These are phyloP conservation scores for Metahyphopichia silvanorum DNA, from an alignment of 805 yeast genomes.

Conservation along the genomic window DNA sequence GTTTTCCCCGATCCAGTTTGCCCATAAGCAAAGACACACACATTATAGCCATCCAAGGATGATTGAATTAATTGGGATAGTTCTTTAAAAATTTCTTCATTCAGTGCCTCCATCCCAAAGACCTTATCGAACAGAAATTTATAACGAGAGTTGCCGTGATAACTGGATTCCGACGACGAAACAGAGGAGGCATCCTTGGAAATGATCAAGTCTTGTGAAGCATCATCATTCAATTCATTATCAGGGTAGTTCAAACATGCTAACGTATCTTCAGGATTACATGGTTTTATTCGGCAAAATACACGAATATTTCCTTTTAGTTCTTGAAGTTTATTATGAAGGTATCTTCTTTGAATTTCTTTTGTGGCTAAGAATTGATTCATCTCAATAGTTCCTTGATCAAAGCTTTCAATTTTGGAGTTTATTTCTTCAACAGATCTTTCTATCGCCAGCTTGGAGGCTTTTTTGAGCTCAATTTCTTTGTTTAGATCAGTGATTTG, in stretches of 20 bases:
- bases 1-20: conserved; percentile 97
- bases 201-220: conserved; percentile 32
- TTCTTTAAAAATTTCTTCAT: conserved; percentile 73
- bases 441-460: conserved; percentile 4
- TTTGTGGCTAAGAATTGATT: conserved; percentile 40
- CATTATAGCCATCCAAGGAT: conserved; percentile 82
- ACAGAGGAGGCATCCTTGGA: conserved; percentile 12
- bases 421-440: conserved; percentile 6
- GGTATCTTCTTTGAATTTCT: conserved; percentile 55
- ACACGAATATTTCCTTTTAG: conserved; percentile 91
- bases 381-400: too few relatives aligned
- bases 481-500: conserved; percentile 13
- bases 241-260: conserved; percentile 15
- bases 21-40: conserved; percentile 94
- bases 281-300: conserved; percentile 80
- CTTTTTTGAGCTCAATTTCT: conserved; percentile 7
- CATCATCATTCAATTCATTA: conserved; percentile 28
- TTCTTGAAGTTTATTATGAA: conserved; percentile 79
- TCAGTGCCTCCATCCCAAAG: conserved; percentile 53
- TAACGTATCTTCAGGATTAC: conserved; percentile 6
- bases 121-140: conserved; percentile 75
- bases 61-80: conserved; percentile 79
- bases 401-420: too few relatives aligned
- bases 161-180: conserved; percentile 9
- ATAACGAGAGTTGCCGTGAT: conserved; percentile 14